Evolutionary conservation across 768 basidiomycete species (phyloP), one percentile per base, ranked within the genome.

Genomic region (Podaxis pistillaris): DNA sequence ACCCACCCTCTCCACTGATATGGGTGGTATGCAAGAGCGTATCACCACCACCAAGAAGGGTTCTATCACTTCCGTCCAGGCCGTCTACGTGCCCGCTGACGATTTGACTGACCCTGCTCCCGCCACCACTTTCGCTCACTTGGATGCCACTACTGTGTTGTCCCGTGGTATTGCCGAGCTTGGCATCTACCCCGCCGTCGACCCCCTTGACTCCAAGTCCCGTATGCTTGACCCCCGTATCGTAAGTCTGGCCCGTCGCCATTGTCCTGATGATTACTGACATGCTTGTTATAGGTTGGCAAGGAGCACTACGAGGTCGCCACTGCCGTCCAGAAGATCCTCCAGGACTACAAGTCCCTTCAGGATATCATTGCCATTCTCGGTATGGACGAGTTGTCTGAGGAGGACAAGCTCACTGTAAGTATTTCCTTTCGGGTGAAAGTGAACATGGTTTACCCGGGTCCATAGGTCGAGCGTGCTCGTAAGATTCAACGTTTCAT

Each of bases 11-110:
- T 98, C 97, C 68, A 99, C 97, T 74, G 97, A 99, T 78, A 99
- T 99, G 97, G 97, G 97, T 94, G 87, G 87, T 86, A 99, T 98
- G 97, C 96, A 98, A 85, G 97, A 99, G 81, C 95, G 96, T 84
- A 98, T 98, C 70, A 99, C 97, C 72, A 99, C 97, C 70, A 99
- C 97, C 74, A 99, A 98, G 91, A 99, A 99, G 86, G 97, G 97
- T 72, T 99, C 97, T 64, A 98, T 99, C 74, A 99, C 97, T 53
- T 99, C 96, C 38, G 97, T 99, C 73, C 97, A 99, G 79, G 97
- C 97, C 72, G 97, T 99, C 77, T 99, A 99, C 76, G 97, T 99
- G 66, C 97, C 97, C 67, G 97, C 97, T 70, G 97, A 98, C 79
- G 97, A 98, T 83, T 93, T 99, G 93, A 99, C 97, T 72, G 97